A percentile compares a stretch with the other conserved stretches of the same genome.
Evolutionary conservation across 768 basidiomycete species (phyloP).

Genomic region (Imleria badia): DNA sequence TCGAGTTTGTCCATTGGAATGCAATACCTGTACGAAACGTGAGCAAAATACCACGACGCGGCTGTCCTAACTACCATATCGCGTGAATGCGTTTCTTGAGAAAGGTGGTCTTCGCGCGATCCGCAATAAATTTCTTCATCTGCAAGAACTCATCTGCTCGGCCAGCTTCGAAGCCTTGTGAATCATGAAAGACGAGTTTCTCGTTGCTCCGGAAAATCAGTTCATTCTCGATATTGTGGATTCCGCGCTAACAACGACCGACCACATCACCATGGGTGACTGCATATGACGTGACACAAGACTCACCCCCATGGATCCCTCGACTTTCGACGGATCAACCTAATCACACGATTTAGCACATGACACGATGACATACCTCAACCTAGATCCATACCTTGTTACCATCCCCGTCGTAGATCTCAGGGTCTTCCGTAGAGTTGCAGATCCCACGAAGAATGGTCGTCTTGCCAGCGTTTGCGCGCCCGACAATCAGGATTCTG

Average conservation of each 20-base stretch:
- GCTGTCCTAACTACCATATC: too few species aligned
- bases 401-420: neutral
- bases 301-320: neutral
- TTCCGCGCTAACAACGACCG: neutral
- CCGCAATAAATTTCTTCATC: neutral
- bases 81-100: neutral
- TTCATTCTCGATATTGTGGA: neutral
- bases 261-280: neutral
- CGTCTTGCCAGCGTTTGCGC: neutral
- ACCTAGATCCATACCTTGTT: neutral
- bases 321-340: neutral
- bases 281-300: neutral
- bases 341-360: neutral
- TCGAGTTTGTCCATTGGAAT: neutral
- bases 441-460: neutral
- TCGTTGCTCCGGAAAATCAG: neutral
- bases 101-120: neutral
- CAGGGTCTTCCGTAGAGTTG: neutral
- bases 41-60: neutral
- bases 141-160: neutral
- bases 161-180: slow-evolving; percentile 3
- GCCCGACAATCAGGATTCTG: neutral
- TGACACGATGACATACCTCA: neutral
- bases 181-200: neutral
- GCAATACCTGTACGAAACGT: neutral